Evolutionary conservation across 106 monocot genomes (phyloP).

Genomic region (Gastrodia elata): DNA sequence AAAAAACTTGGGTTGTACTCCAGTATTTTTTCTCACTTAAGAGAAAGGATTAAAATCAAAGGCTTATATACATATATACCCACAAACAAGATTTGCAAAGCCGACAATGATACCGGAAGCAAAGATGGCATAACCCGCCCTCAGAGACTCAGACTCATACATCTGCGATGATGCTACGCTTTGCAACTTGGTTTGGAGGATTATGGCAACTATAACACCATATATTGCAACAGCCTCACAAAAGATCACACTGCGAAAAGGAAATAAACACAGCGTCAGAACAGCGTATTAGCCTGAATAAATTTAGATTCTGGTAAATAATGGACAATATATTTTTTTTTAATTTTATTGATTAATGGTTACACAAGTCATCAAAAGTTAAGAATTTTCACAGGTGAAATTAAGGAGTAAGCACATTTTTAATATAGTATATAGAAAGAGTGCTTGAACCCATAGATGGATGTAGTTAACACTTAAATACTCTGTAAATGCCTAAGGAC

Average conservation of each 20-base stretch:
- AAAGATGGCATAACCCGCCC: conserved; percentile 94
- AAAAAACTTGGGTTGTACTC: too few species aligned
- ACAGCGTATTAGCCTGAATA: too few species aligned
- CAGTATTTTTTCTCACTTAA: not conserved
- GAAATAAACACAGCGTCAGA: not conserved
- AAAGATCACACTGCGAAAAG: conserved; percentile 70
- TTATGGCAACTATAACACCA: conserved; percentile 93
- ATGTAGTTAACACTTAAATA: too few species aligned
- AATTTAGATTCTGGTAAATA: too few species aligned
- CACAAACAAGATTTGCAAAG: conserved; percentile 88
- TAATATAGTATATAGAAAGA: too few species aligned
- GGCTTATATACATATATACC: conserved; percentile 29
- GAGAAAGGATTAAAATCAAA: not conserved
- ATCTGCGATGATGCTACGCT: conserved; percentile 66
- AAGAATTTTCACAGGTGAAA: too few species aligned
- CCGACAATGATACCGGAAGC: conserved; percentile 90
- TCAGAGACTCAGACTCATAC: conserved; percentile 62
- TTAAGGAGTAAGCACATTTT: too few species aligned
- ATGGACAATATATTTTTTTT: too few species aligned
- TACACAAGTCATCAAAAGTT: too few species aligned
- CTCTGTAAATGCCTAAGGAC: too few species aligned
- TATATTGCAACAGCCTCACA: conserved; percentile 98
- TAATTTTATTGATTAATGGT: too few species aligned
- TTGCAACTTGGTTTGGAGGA: conserved; percentile 88
- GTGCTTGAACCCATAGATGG: not conserved